Base-by-base conservation (phyloP, 768 basidiomycete species). In the Royoungia palumana region DNA sequence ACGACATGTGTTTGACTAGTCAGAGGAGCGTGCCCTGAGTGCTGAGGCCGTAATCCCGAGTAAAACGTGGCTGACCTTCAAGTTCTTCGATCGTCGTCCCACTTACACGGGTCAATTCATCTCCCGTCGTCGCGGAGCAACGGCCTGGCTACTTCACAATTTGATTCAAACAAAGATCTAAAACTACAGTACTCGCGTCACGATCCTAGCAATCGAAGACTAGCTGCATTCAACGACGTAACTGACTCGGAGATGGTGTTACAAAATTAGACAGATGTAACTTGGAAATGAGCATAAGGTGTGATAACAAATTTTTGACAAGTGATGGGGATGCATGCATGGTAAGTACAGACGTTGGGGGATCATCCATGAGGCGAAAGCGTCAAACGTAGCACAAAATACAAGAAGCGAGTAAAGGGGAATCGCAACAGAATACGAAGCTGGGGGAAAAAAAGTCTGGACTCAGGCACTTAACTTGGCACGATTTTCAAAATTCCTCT, bases 221-320 rank as follows among this genome's bases (percentile, higher is more conserved):
- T 55, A 48, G 44, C 27, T 61, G 50, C 39, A 54, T 57, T 61
- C 47, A 43, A 35, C 42, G 38, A 49, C 45, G 51, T 46, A 54
- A 35, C 28, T n/a, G n/a, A n/a, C n/a, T n/a, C n/a, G n/a, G n/a
- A 45, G 47, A 49, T 63, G 46, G 44, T 59, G 54, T 62, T 67
- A 67, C 65, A 67, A 43, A 47, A 67, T 65, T 68, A 67, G 49
- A 63, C 55, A 65, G 20, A 40, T 61, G 45, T 64, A 59, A 44
- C 45, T 16, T 50, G 52, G 45, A 44, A 42, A 27, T 36, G 44
- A 44, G 59, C 64, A 66, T 66, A 66, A 40, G 56, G 47, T 51
- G 56, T 41, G 46, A 52, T 46, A 52, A 38, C 50, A 47, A 39
- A 40, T 11, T 45, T 55, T 47, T 43, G 50, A 49, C 25, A 50